Evolutionary conservation across 768 basidiomycete species (phyloP).

Genomic region (Amanita exitialis): DNA sequence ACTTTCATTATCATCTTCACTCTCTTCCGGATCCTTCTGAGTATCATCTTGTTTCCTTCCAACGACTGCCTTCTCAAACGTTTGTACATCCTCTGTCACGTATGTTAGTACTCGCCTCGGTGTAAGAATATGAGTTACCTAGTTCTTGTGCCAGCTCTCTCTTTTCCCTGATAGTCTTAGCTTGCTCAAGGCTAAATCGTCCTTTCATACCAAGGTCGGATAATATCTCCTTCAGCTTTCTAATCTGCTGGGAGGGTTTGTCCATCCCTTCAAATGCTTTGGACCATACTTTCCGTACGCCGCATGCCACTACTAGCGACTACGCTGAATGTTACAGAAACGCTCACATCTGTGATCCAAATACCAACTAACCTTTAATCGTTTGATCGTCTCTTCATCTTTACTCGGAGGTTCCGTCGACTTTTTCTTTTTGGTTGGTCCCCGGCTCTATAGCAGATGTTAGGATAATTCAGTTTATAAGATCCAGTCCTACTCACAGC

Average conservation of each 20-base stretch:
- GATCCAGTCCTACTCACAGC: slow-evolving; percentile 21
- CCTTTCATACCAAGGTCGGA: slow-evolving; percentile 74
- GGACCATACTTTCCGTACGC: slow-evolving; percentile 68
- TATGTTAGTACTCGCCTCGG: not conserved
- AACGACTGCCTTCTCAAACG: slow-evolving; percentile 48
- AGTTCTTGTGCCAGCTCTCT: slow-evolving; percentile 74
- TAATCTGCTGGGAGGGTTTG: slow-evolving; percentile 51
- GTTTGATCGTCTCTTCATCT: slow-evolving; percentile 68
- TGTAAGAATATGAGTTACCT: slow-evolving; percentile 32
- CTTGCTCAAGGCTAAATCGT: slow-evolving; percentile 70
- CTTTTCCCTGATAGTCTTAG: slow-evolving; percentile 60
- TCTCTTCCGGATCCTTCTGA: slow-evolving; percentile 18
- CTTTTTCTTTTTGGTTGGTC: slow-evolving; percentile 20
- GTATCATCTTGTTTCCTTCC: slow-evolving; percentile 19
- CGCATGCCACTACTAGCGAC: slow-evolving; percentile 66
- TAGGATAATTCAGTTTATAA: not conserved
- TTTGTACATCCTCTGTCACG: slow-evolving; percentile 59
- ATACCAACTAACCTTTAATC: slow-evolving; percentile 48
- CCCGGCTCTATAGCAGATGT: slow-evolving; percentile 12
- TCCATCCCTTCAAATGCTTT: slow-evolving; percentile 58
- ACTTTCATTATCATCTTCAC: slow-evolving; percentile 22
- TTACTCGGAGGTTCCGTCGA: slow-evolving; percentile 30
- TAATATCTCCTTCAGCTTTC: slow-evolving; percentile 53
- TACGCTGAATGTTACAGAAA: slow-evolving; percentile 15
- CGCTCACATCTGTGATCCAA: not conserved